A percentile compares a stretch with the other conserved stretches of the same genome.
Conservation (phyloP, 2,329 filamentous ascomycete species). For the Curvularia hawaiiensis region DNA sequence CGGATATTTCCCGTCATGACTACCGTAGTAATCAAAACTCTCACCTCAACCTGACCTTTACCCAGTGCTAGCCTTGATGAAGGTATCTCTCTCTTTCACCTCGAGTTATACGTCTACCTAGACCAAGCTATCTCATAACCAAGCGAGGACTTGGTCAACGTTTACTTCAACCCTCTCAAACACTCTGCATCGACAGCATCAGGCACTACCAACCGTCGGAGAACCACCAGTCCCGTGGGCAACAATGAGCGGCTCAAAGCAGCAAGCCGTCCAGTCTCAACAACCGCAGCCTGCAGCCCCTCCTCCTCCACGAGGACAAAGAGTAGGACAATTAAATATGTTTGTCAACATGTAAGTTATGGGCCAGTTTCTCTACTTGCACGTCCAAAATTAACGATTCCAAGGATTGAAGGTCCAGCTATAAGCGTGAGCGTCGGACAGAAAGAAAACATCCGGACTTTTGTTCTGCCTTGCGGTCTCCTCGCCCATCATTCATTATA, state of each 20-base stretch:
- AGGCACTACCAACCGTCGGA: background rate
- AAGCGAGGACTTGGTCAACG: background rate
- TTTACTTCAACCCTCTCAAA: background rate
- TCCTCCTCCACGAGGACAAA: background rate
- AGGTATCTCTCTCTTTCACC: background rate
- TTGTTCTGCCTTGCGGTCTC: conserved; percentile 16
- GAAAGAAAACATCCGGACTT: background rate
- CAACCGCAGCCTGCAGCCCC: background rate
- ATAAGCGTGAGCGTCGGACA: conserved; percentile 13
- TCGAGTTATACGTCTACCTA: background rate
- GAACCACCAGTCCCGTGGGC: background rate
- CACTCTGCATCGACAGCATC: background rate
- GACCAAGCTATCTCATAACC: background rate
- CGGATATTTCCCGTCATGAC: background rate
- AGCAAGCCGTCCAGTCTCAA: background rate
- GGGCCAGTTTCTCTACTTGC: background rate
- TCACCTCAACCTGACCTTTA: background rate
- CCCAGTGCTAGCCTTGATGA: background rate
- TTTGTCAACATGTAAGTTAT: conserved; percentile 14
- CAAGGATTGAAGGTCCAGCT: conserved; percentile 18
- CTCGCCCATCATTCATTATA: conserved; percentile 16
- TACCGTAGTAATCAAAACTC: background rate
- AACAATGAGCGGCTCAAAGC: background rate
- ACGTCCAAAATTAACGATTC: background rate
- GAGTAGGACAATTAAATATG: conserved; percentile 1